These are phyloP conservation scores for Leucaena leucocephala DNA, from an alignment of 306 rosid genomes.

Conservation along the genomic window DNA sequence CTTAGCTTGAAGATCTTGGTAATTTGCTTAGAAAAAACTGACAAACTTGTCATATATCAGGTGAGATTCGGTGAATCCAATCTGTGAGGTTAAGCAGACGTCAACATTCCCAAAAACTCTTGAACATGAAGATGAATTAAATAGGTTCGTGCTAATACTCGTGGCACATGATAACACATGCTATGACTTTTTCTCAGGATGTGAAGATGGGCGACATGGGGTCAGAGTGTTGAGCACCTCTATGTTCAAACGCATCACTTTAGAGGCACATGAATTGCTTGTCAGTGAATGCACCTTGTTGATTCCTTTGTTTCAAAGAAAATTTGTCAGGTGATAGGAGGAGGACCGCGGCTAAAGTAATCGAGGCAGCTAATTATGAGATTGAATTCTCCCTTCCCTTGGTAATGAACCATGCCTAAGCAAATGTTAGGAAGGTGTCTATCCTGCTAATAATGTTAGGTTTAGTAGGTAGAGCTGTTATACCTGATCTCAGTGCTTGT, in stretches of 20 bases:
- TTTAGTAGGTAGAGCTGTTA: constrained; percentile 11
- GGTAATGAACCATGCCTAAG: background rate
- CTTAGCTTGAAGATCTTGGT: background rate
- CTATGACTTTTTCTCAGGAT: background rate
- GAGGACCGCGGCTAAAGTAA: background rate
- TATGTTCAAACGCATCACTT: background rate
- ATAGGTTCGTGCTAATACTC: background rate
- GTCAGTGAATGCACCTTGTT: background rate
- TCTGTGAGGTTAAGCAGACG: background rate
- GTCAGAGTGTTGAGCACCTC: background rate
- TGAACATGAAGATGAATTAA: background rate
- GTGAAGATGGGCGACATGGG: background rate
- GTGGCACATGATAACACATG: constrained; percentile 11
- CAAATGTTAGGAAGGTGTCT: background rate
- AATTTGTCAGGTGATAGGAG: background rate
- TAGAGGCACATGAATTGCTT: constrained; percentile 3
- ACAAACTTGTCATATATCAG: background rate
- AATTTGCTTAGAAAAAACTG: background rate
- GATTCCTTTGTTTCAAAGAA: background rate
- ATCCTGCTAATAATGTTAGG: constrained; percentile 21
- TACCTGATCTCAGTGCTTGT: background rate
- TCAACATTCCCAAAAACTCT: background rate
- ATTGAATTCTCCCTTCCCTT: background rate
- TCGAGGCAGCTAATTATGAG: background rate
- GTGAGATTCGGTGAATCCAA: background rate